Evolutionary conservation across 768 basidiomycete species (phyloP).

Genomic region (Strobilomyces echinocephalus): DNA sequence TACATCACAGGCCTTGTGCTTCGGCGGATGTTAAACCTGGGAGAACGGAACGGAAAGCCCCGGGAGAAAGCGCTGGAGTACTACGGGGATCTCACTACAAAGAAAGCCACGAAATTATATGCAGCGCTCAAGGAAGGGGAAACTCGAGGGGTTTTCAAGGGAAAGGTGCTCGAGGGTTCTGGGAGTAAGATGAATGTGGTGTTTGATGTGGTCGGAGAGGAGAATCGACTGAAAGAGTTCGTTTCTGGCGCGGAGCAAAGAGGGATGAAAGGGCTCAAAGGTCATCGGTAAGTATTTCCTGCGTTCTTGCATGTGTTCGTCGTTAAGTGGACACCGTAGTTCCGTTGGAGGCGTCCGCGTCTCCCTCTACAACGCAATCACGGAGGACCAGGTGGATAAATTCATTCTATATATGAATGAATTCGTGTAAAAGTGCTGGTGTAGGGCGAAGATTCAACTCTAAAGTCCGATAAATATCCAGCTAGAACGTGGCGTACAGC

Average conservation of each 20-base stretch:
- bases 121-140: conserved; percentile 65
- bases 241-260: conserved; percentile 71
- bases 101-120: conserved; percentile 79
- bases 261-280: conserved; percentile 85
- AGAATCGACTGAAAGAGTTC: conserved; percentile 71
- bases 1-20: conserved; percentile 89
- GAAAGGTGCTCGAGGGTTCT: conserved; percentile 68
- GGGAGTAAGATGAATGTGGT: conserved; percentile 97
- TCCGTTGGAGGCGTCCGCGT: conserved; percentile 71
- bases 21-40: conserved; percentile 49
- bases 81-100: conserved; percentile 59
- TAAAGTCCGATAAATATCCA: neutral
- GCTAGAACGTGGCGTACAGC: too few species aligned
- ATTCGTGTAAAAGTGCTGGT: conserved; percentile 33
- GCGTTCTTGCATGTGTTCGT: neutral
- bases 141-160: conserved; percentile 59
- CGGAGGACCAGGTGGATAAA: conserved; percentile 64
- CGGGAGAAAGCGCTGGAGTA: conserved; percentile 60
- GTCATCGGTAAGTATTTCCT: conserved; percentile 69
- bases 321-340: conserved; percentile 26
- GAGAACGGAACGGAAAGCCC: conserved; percentile 11
- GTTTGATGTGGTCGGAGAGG: conserved; percentile 71
- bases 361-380: conserved; percentile 87
- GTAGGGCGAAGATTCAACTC: conserved; percentile 7
- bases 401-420: conserved; percentile 57